Evolutionary conservation across 768 basidiomycete genomes (phyloP), one percentile per base, ranked within the genome.

Genomic region (Erythrobasidium yunnanense): DNA sequence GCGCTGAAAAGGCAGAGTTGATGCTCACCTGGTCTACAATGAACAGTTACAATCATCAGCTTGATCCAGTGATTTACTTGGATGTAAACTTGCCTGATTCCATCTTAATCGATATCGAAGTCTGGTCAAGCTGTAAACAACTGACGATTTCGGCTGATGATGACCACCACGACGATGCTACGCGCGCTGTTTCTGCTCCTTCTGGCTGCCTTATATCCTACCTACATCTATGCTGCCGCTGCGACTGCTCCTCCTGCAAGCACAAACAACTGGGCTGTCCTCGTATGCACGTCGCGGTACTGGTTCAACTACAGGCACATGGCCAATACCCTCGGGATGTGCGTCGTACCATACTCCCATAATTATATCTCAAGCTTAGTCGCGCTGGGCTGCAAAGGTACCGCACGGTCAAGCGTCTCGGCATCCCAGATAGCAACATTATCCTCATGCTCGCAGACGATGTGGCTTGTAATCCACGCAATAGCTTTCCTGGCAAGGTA

Each of bases 401-500:
- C 74, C 88, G 95, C 66, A 97, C 93, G 0, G 90, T 99, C 60
- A 97, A 99, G 75, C 86, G 92, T 5, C 83, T 99, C 8, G 95
- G 95, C 15, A 95, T 99, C 66, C 93, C 95, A 20, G 95, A 99
- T 78, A 91, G 89, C 11, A 92, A 97, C 72, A 97, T 99, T 75
- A 93, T 99, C 76, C 85, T 99, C 57, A 97, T 97, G 95, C 82
- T 99, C 55, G 89, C 93, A 4, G 95, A 99, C 75, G 95, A 97
- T 74, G 88, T 83, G 1, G 88, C 93, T 0, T 99, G 95, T 73
- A 95, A 96, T 74, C 73, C 88, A 6, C 82, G 93, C 42, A 97
- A 99, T 78, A 84, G 83, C 55, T 93, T 90, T 72, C 85, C 95
- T 1, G 93, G 85, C 0, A 87, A 85, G 52, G 91, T 99, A 2